Evolutionary conservation across 129 eudicot genomes (phyloP), one percentile per base, ranked within the genome.

Genomic region (Oenanthe sinensis): DNA sequence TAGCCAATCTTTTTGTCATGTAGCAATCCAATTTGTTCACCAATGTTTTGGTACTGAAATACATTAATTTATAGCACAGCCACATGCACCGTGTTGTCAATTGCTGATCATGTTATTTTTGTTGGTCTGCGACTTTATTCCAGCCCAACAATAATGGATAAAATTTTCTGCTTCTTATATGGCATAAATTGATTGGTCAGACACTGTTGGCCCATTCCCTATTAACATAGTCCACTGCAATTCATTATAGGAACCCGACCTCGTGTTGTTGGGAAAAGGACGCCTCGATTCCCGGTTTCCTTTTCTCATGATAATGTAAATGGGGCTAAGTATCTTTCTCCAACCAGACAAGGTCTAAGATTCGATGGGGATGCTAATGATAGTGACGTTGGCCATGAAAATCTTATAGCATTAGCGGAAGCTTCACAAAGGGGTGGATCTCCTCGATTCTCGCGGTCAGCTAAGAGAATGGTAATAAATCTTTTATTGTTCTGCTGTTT

Each of bases 201-300:
- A 63, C 69, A 24, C 69, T 62, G 36, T 19, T 54, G 36, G 8
- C 72, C 72, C 37, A 30, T 67, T 67, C 17, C 72, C 43, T 67
- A 30, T 3, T 72, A 43, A 72, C 55, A 77, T 71, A 16, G 65
- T 74, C 79, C 47, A 52, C 47, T 45, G 42, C 58, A n/a, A 74
- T 74, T 26, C 4, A 4, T 17, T 26, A n/a, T 24, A 74, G 77
- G 77, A 74, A 74, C 58, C 77, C 60, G 77, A 46, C 77, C 77
- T 26, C 77, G 77, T 79, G 87, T 87, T 49, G 90, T 85, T 45
- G 77, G 89, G 75, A 89, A 85, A 81, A 87, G 93, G 85, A 89
- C 93, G 20, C 90, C 93, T 11, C 90, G 90, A 16, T 75, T 89
- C 54, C 89, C 89, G 44, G 81, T 89, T 77, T 81, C 84, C 54